Percentiles rank a stretch among this genome's conserved stretches.
Evolutionary conservation across 1,284 basidiomycete species (phyloP).

Genomic region (Apiotrichum veenhuisii): DNA sequence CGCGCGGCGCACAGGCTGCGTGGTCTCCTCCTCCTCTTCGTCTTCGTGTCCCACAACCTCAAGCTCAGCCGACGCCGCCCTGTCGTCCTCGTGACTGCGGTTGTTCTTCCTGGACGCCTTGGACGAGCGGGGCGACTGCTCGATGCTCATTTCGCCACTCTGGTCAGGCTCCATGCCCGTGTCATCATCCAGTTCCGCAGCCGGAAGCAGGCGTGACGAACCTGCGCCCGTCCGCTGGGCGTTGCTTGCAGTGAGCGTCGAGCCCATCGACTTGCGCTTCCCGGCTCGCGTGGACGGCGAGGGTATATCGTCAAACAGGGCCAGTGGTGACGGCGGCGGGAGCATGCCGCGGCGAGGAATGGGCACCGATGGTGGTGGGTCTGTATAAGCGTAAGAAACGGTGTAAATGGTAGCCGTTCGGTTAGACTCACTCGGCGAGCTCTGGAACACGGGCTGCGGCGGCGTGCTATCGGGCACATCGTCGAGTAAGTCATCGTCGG

Average conservation of each 20-base stretch:
- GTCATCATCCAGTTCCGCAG: no score
- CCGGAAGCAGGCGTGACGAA: no score
- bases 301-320: slow-evolving; percentile 25
- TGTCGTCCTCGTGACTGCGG: not conserved
- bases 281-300: slow-evolving; percentile 29
- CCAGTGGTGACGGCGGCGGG: slow-evolving; percentile 20
- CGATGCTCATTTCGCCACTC: no score
- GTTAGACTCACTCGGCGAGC: slow-evolving; percentile 20
- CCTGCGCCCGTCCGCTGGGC: no score
- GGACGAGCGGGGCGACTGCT: no score
- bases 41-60: not conserved
- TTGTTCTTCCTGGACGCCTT: no score
- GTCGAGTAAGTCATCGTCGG: slow-evolving; percentile 54
- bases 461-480: slow-evolving; percentile 28
- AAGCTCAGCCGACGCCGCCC: not conserved
- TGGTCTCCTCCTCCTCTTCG: slow-evolving; percentile 12
- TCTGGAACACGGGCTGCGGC: slow-evolving; percentile 8
- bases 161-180: no score
- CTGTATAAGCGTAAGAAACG: slow-evolving; percentile 11
- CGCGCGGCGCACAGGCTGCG: slow-evolving; percentile 4
- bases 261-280: slow-evolving; percentile 15
- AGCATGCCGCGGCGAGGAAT: slow-evolving; percentile 21
- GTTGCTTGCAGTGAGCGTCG: no score
- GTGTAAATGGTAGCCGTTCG: no score
- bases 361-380: slow-evolving; percentile 27